These are phyloP conservation scores for Ustilago vetiveriae DNA, from an alignment of 1,284 basidiomycete genomes.

Conservation along the genomic window DNA sequence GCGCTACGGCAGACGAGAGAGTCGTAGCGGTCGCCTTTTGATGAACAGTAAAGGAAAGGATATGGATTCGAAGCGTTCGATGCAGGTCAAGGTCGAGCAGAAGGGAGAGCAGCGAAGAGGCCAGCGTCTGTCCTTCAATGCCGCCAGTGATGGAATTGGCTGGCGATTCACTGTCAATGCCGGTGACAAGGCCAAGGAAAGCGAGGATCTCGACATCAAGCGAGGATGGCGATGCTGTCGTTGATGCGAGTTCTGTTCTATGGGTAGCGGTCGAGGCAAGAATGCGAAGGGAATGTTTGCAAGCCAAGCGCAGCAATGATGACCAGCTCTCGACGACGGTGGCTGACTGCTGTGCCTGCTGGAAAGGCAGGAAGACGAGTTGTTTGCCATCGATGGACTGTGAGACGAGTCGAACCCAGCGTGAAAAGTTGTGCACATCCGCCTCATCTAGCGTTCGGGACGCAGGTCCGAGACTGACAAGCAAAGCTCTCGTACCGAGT, in stretches of 20 bases:
- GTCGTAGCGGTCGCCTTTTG: conserved; percentile 26
- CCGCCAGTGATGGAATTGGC: conserved; percentile 13
- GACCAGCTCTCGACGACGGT: conserved; percentile 11
- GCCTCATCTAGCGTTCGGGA: conserved; percentile 8
- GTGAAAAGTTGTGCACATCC: conserved; percentile 12
- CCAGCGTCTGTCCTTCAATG: conserved; percentile 4
- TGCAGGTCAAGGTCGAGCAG: conserved; percentile 33
- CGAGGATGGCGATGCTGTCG: neutral
- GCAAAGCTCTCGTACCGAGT: conserved; percentile 17
- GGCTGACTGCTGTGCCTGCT: neutral
- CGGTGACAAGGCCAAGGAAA: conserved; percentile 31
- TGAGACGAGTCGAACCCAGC: conserved; percentile 29
- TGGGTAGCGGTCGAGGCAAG: conserved; percentile 11
- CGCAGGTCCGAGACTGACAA: conserved; percentile 28
- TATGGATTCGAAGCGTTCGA: conserved; percentile 28
- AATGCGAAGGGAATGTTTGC: conserved; percentile 34
- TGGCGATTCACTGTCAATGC: conserved; percentile 10
- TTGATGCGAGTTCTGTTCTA: neutral
- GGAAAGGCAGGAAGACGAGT: conserved; percentile 31
- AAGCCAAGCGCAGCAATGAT: conserved; percentile 19
- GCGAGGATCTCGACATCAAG: conserved; percentile 23
- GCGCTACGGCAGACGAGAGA: conserved; percentile 21
- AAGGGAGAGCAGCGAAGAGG: conserved; percentile 24
- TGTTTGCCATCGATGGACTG: conserved; percentile 7
- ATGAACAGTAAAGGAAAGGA: conserved; percentile 32